Conservation (phyloP, 1,284 basidiomycete species). For the Anthracocystis panici-leucophaei region DNA sequence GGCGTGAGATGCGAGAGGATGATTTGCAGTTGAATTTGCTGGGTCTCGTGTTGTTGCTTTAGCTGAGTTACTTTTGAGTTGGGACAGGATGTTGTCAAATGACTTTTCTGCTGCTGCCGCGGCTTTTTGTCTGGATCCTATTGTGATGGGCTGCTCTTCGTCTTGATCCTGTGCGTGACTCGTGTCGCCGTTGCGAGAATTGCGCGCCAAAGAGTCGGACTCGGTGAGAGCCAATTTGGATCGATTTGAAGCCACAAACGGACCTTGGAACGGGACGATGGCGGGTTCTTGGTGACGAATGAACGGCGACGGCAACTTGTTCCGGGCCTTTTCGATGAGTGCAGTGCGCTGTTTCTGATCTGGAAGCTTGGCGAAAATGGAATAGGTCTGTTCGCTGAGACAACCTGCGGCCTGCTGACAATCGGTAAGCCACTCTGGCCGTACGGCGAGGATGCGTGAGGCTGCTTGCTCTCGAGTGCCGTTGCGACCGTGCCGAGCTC, state of each 20-base stretch:
- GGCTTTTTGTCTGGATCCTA: conserved; percentile 43
- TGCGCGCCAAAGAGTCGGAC: not conserved
- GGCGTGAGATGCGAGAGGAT: not conserved
- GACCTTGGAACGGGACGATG: conserved; percentile 23
- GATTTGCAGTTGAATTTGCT: not conserved
- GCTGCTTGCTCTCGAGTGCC: conserved; percentile 75
- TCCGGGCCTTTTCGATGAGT: conserved; percentile 26
- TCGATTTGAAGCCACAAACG: conserved; percentile 27
- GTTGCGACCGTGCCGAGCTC: conserved; percentile 74
- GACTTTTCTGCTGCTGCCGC: conserved; percentile 48
- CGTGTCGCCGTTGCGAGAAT: not conserved
- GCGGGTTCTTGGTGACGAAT: conserved; percentile 18
- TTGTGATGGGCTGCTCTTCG: conserved; percentile 38
- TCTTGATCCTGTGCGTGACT: conserved; percentile 13
- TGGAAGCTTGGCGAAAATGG: conserved; percentile 43
- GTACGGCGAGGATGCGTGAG: conserved; percentile 79
- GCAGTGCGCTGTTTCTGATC: conserved; percentile 14
- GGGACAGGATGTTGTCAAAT: conserved; percentile 45
- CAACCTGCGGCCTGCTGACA: conserved; percentile 77
- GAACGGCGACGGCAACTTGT: conserved; percentile 46
- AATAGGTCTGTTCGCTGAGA: conserved; percentile 53
- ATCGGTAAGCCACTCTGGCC: conserved; percentile 90
- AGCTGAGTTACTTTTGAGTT: conserved; percentile 26
- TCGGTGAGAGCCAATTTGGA: conserved; percentile 19
- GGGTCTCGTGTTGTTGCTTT: not conserved